Evolutionary conservation across 345 rosid species (phyloP).

Genomic region (Erysimum cheiranthoides): DNA sequence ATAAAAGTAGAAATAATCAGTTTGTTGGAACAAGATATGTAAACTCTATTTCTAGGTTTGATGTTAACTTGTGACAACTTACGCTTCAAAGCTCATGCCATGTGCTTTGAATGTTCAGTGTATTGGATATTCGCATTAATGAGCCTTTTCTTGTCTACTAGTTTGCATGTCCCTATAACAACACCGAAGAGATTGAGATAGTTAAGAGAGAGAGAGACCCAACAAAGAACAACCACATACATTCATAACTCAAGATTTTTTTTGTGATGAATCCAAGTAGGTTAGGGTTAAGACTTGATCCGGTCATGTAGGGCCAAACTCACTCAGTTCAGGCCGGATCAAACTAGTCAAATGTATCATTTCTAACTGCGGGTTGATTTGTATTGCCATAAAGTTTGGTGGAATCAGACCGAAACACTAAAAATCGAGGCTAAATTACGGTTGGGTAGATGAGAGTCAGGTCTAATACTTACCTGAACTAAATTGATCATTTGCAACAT

Average conservation of each 20-base stretch:
- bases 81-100: slow-evolving; percentile 28
- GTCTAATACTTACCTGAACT: neutral
- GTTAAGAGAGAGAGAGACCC: neutral
- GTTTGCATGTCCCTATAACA: slow-evolving; percentile 28
- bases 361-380: neutral
- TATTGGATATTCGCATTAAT: slow-evolving; percentile 17
- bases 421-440: neutral
- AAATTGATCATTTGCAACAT: slow-evolving; percentile 4
- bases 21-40: slow-evolving; percentile 29
- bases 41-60: slow-evolving; percentile 33
- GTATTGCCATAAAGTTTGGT: neutral
- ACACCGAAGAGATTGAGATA: slow-evolving; percentile 21
- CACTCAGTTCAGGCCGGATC: neutral
- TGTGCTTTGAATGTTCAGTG: slow-evolving; percentile 37
- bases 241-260: neutral
- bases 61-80: slow-evolving; percentile 35
- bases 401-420: neutral
- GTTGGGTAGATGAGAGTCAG: neutral
- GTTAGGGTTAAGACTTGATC: neutral
- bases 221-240: slow-evolving; percentile 24
- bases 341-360: neutral
- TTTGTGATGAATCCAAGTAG: neutral
- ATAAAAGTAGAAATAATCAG: neutral
- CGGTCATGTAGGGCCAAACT: neutral
- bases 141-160: slow-evolving; percentile 33